phyloP scores from a whole-genome alignment of 176 grass and related monocot genomes.

The Cenchrus purpureus region DNA sequence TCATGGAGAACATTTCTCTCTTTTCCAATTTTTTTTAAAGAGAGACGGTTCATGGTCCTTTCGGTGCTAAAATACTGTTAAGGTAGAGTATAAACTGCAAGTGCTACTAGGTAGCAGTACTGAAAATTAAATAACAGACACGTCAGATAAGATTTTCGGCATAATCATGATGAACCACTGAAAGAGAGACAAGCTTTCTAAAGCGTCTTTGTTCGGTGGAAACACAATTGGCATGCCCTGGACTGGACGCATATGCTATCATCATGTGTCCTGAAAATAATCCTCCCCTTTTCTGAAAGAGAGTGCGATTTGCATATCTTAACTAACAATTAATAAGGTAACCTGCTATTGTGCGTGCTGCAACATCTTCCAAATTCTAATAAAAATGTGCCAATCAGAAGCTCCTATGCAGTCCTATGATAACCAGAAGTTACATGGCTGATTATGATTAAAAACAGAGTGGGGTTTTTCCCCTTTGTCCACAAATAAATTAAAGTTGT shows the following conservation, averaged over 20 bases:
- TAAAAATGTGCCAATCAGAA: background rate
- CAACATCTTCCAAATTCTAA: background rate
- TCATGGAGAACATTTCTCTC: background rate
- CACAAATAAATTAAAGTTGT: too few relatives aligned
- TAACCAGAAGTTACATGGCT: background rate
- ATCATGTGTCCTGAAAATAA: background rate
- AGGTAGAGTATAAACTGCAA: too few relatives aligned
- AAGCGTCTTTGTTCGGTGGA: slow-evolving; percentile 35
- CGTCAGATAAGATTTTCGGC: slow-evolving; percentile 7
- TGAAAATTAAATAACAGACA: background rate
- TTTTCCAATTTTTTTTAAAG: too few relatives aligned
- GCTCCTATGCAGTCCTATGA: background rate
- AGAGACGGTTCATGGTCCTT: background rate
- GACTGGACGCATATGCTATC: slow-evolving; percentile 13
- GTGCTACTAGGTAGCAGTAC: background rate
- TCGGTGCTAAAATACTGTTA: background rate
- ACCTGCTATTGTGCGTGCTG: background rate
- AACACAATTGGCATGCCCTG: slow-evolving; percentile 28
- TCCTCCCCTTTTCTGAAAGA: background rate
- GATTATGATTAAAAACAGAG: too few relatives aligned
- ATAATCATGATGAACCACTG: slow-evolving; percentile 7
- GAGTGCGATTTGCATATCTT: background rate
- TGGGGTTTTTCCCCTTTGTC: too few relatives aligned
- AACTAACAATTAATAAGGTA: background rate
- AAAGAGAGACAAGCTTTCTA: slow-evolving; percentile 29